These are phyloP conservation scores for Fusarium pininemorale DNA, from an alignment of 2,329 filamentous ascomycete genomes.

Conservation along the genomic window DNA sequence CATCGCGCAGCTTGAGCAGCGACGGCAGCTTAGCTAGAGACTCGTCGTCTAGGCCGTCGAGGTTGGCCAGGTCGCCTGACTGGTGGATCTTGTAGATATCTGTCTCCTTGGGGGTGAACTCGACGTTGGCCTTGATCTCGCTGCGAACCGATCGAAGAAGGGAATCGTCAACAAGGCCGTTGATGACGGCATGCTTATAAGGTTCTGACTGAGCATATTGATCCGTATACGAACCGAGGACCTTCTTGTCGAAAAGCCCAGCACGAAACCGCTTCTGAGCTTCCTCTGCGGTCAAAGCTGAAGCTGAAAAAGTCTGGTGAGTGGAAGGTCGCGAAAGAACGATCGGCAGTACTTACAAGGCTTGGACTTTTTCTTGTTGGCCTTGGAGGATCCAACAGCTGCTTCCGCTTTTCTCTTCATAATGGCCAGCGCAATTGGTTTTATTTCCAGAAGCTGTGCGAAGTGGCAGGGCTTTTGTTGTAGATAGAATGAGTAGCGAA, in stretches of 20 bases:
- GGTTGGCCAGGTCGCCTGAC: slow-evolving; percentile 95
- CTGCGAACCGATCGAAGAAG: slow-evolving; percentile 86
- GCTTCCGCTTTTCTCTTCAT: slow-evolving; percentile 71
- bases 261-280: slow-evolving; percentile 69
- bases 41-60: slow-evolving; percentile 89
- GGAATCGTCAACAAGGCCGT: slow-evolving; percentile 78
- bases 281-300: slow-evolving; percentile 59
- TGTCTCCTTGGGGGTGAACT: slow-evolving; percentile 98
- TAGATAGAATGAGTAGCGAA: background rate
- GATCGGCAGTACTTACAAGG: slow-evolving; percentile 49
- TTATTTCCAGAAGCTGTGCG: slow-evolving; percentile 1
- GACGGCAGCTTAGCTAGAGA: slow-evolving; percentile 88
- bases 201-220: slow-evolving; percentile 72
- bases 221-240: slow-evolving; percentile 66
- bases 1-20: slow-evolving; percentile 90
- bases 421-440: slow-evolving; percentile 30
- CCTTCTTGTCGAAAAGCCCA: slow-evolving; percentile 70
- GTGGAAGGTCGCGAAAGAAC: slow-evolving; percentile 13
- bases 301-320: slow-evolving; percentile 48
- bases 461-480: slow-evolving; percentile 2
- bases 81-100: slow-evolving; percentile 99
- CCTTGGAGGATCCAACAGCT: slow-evolving; percentile 54
- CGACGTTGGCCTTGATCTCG: slow-evolving; percentile 90
- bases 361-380: slow-evolving; percentile 64
- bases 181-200: slow-evolving; percentile 94